Evolutionary conservation across 2,329 filamentous ascomycete species (phyloP).

Genomic region (Sporothrix curviconia): DNA sequence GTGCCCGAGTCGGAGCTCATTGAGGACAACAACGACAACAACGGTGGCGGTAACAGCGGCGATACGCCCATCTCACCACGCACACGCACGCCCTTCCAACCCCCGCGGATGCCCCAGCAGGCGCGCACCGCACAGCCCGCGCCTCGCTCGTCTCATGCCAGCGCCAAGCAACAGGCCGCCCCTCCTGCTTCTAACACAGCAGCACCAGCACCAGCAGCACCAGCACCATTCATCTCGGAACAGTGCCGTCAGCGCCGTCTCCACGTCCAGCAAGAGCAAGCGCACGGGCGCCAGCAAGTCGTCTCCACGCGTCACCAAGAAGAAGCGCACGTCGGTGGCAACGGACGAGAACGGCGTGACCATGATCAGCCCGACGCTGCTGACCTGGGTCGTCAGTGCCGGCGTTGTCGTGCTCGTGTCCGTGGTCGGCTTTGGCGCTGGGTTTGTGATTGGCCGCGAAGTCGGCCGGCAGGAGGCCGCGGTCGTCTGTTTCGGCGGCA

Average conservation of each 20-base stretch:
- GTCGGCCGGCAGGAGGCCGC: slow-evolving; percentile 53
- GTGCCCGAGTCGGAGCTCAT: slow-evolving; percentile 56
- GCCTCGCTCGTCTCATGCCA: neutral
- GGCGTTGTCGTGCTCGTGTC: slow-evolving; percentile 62
- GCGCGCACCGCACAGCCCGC: neutral
- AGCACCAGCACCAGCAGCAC: slow-evolving; percentile 16
- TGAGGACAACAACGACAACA: slow-evolving; percentile 16
- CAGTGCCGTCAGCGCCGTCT: slow-evolving; percentile 14
- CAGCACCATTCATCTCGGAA: slow-evolving; percentile 20
- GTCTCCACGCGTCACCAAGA: slow-evolving; percentile 46
- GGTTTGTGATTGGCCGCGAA: slow-evolving; percentile 56
- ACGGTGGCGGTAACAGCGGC: neutral
- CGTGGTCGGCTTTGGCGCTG: slow-evolving; percentile 62
- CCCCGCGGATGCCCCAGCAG: slow-evolving; percentile 8
- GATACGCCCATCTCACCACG: slow-evolving; percentile 21
- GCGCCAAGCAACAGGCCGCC: slow-evolving; percentile 7
- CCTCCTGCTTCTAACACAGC: neutral
- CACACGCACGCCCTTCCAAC: slow-evolving; percentile 19
- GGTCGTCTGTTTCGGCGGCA: slow-evolving; percentile 37
- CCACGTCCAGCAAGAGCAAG: slow-evolving; percentile 41
- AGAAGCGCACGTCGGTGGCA: slow-evolving; percentile 45
- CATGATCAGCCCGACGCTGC: slow-evolving; percentile 51
- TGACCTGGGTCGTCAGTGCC: slow-evolving; percentile 60
- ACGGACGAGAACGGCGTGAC: slow-evolving; percentile 29
- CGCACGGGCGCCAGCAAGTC: slow-evolving; percentile 35